A percentile compares a stretch with the other conserved stretches of the same genome.
Evolutionary conservation across 805 yeast genomes (phyloP).

Genomic region (Citeromyces nyonsensis): DNA sequence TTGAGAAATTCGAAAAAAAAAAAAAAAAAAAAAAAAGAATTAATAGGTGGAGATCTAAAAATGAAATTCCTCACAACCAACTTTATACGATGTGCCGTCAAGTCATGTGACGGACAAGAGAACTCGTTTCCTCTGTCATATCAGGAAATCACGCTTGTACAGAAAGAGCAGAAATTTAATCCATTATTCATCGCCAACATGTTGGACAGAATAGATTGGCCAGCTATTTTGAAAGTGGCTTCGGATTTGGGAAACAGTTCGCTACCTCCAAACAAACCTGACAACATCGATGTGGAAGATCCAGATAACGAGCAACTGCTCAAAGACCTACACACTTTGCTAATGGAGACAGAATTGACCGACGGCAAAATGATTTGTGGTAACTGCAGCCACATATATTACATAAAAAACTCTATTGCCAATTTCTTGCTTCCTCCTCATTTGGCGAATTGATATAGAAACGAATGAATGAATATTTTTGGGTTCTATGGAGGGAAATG

Average conservation of each 20-base stretch:
- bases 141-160: slow-evolving; percentile 51
- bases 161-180: slow-evolving; percentile 69
- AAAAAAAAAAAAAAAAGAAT: not conserved
- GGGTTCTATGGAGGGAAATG: not conserved
- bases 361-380: slow-evolving; percentile 86
- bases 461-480: not conserved
- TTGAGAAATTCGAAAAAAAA: not conserved
- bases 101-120: slow-evolving; percentile 57
- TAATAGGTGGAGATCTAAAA: not conserved
- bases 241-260: slow-evolving; percentile 52
- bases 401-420: slow-evolving; percentile 87
- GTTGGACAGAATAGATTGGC: slow-evolving; percentile 79
- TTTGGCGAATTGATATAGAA: slow-evolving; percentile 32
- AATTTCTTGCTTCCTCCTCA: slow-evolving; percentile 93
- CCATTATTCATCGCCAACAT: slow-evolving; percentile 68
- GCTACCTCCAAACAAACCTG: slow-evolving; percentile 50
- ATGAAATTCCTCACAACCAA: slow-evolving; percentile 96
- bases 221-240: slow-evolving; percentile 67
- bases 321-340: slow-evolving; percentile 59
- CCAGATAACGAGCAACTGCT: slow-evolving; percentile 35
- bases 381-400: slow-evolving; percentile 76
- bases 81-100: slow-evolving; percentile 87
- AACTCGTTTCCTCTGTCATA: slow-evolving; percentile 73
- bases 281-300: slow-evolving; percentile 31
- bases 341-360: slow-evolving; percentile 72